Conservation (phyloP, 768 basidiomycete species). For the Cytidiella melzeri region DNA sequence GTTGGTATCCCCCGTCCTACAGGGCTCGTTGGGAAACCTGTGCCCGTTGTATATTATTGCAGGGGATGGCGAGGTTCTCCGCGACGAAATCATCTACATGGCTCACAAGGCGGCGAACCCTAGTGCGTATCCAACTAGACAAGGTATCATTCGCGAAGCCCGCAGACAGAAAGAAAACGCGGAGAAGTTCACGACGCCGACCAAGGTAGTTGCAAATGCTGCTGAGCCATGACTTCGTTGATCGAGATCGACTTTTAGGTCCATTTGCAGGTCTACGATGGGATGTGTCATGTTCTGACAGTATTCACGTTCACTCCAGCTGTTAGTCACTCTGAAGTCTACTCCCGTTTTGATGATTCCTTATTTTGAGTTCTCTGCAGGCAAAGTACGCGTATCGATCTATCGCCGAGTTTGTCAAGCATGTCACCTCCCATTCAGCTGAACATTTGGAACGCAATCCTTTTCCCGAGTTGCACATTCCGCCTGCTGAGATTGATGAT, state of each 20-base stretch:
- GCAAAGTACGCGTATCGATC: slow-evolving; percentile 56
- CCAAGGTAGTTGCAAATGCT: slow-evolving; percentile 31
- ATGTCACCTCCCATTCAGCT: slow-evolving; percentile 37
- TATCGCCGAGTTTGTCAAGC: slow-evolving; percentile 50
- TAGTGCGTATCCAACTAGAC: slow-evolving; percentile 50
- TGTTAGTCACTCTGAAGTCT: slow-evolving; percentile 28
- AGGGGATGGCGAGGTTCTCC: slow-evolving; percentile 67
- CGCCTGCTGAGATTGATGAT: slow-evolving; percentile 21
- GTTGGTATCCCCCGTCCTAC: slow-evolving; percentile 65
- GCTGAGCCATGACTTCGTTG: neutral
- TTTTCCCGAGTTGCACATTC: slow-evolving; percentile 39
- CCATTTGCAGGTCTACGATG: slow-evolving; percentile 72
- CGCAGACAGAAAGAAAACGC: slow-evolving; percentile 46
- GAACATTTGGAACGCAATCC: slow-evolving; percentile 36
- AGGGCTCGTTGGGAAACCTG: slow-evolving; percentile 68
- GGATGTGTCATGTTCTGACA: slow-evolving; percentile 74
- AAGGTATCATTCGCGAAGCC: slow-evolving; percentile 42
- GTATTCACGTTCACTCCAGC: slow-evolving; percentile 62
- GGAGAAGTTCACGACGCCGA: slow-evolving; percentile 44
- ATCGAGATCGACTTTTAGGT: slow-evolving; percentile 46
- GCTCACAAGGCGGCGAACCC: slow-evolving; percentile 81
- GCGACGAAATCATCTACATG: slow-evolving; percentile 73
- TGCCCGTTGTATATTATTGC: slow-evolving; percentile 70
- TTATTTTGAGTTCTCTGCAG: slow-evolving; percentile 24
- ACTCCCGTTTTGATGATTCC: neutral